Percentiles rank a stretch among this genome's conserved stretches.
Conservation (phyloP, 108 stramenopile species). For the Halocafeteria seosinensis region DNA sequence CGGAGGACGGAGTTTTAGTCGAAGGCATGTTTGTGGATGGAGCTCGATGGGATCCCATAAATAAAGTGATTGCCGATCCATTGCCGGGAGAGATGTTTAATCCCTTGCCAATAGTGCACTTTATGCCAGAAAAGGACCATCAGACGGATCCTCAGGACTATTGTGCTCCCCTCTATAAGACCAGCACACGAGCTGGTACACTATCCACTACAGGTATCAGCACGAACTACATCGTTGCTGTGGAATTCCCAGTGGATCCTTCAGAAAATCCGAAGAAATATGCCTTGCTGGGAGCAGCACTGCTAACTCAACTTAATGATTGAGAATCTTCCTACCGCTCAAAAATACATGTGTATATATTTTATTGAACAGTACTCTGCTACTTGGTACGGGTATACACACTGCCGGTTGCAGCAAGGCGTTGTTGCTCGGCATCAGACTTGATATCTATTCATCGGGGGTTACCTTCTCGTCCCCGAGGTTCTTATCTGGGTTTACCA, state of each 20-base stretch:
- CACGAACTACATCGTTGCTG: conserved; percentile 46
- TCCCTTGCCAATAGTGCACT: conserved; percentile 37
- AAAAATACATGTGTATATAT: no score
- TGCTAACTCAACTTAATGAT: conserved; percentile 43
- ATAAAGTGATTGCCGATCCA: conserved; percentile 16
- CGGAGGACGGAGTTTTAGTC: conserved; percentile 40
- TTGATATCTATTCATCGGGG: no score
- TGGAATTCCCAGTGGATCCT: conserved; percentile 35
- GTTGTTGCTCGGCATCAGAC: no score
- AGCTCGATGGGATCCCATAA: conserved; percentile 32
- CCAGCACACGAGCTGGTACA: conserved; percentile 40
- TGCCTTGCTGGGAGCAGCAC: conserved; percentile 52
- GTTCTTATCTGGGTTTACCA: no score
- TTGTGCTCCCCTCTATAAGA: conserved; percentile 46
- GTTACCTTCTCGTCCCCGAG: no score
- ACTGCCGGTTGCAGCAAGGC: no score
- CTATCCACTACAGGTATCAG: conserved; percentile 47
- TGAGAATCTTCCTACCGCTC: no score
- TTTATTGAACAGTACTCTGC: no score
- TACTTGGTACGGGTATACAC: no score
- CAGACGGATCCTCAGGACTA: conserved; percentile 4
- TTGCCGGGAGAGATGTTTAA: conserved; percentile 39
- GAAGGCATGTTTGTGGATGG: conserved; percentile 42
- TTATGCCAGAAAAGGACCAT: conserved; percentile 31
- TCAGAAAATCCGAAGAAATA: conserved; percentile 35